These are phyloP conservation scores for Starmerella etchellsii DNA, from an alignment of 805 yeast species.

Conservation along the genomic window DNA sequence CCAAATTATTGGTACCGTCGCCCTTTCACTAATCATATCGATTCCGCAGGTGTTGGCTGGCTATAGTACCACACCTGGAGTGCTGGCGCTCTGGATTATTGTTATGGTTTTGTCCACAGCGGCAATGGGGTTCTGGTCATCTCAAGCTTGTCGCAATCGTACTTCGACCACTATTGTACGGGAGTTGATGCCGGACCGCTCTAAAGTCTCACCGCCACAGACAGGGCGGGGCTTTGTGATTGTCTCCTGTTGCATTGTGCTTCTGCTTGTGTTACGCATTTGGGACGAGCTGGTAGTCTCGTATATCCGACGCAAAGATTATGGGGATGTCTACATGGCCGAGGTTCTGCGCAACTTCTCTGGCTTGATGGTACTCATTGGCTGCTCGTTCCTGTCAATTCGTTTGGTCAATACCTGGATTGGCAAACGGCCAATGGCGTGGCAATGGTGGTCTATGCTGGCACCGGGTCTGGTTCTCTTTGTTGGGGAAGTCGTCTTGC, in stretches of 20 bases:
- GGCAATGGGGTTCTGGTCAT: constrained; percentile 6
- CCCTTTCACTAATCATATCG: constrained; percentile 3
- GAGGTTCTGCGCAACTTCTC: constrained; percentile 15
- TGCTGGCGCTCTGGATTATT: constrained; percentile 11
- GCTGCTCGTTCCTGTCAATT: constrained; percentile 18
- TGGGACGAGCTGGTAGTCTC: constrained; percentile 3
- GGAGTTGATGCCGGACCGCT: constrained; percentile 3
- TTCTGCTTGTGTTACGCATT: constrained; percentile 7
- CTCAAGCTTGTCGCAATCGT: constrained; percentile 6
- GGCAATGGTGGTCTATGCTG: constrained; percentile 21
- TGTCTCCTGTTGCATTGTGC: background rate
- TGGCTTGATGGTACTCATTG: constrained; percentile 18
- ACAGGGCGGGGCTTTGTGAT: background rate
- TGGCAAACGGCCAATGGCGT: constrained; percentile 12
- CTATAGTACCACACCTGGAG: background rate
- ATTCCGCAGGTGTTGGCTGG: constrained; percentile 1
- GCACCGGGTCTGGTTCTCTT: constrained; percentile 9
- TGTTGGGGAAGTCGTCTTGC: constrained; percentile 1
- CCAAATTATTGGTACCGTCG: constrained; percentile 4
- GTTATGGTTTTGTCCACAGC: constrained; percentile 1
- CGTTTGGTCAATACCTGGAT: constrained; percentile 13
- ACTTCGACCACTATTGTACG: constrained; percentile 5
- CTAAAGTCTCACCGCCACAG: background rate
- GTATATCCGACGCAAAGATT: constrained; percentile 2
- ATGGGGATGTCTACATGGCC: constrained; percentile 12